A percentile compares a stretch with the other conserved stretches of the same genome.
Evolutionary conservation across 306 rosid species (phyloP).

Genomic region (Rubus idaeus): DNA sequence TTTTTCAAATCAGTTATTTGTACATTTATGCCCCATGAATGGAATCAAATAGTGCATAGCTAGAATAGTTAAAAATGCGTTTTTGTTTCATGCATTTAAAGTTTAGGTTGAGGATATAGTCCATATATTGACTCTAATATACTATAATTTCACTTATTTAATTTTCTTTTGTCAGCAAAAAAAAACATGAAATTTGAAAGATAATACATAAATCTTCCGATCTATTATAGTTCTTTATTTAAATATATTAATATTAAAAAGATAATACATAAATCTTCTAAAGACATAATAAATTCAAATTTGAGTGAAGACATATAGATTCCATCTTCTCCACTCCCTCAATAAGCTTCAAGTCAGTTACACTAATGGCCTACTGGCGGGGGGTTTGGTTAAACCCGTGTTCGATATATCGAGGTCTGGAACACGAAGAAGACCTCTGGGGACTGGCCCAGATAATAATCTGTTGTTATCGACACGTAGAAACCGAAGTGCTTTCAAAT

Average conservation of each 20-base stretch:
- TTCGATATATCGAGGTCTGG: not conserved
- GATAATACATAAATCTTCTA: not conserved
- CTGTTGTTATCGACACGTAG: not conserved
- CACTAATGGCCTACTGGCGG: not conserved
- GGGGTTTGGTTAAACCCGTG: conserved; percentile 1
- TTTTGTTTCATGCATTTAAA: no score
- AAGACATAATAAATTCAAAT: no score
- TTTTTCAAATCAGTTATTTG: no score
- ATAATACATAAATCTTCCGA: no score
- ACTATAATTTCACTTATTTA: not conserved
- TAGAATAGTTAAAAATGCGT: no score
- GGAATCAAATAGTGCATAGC: no score
- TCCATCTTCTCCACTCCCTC: not conserved
- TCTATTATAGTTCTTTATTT: no score
- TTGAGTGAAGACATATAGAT: no score
- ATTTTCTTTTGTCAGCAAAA: not conserved
- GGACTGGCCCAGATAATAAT: not conserved
- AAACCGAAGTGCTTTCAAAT: not conserved
- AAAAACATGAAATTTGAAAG: no score
- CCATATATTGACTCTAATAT: no score
- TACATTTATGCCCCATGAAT: no score
- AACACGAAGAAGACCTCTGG: not conserved
- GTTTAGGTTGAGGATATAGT: no score
- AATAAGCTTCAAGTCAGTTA: not conserved
- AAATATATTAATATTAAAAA: not conserved